Evolutionary conservation across 2,329 filamentous ascomycete species (phyloP).

Genomic region (Xylariomycetidae sp.): DNA sequence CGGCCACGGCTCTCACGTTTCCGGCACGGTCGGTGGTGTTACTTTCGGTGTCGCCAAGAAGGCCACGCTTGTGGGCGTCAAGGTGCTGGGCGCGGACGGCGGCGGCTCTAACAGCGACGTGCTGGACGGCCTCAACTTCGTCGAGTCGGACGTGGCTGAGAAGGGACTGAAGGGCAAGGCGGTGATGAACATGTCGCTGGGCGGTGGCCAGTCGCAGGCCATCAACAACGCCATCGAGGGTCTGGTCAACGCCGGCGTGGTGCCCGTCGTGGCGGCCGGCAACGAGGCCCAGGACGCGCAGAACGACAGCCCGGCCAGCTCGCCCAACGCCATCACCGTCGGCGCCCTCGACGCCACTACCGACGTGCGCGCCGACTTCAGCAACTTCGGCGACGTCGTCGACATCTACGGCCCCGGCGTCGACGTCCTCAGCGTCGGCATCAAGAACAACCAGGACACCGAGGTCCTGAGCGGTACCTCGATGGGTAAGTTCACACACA

Average conservation of each 20-base stretch:
- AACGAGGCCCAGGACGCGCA: conserved; percentile 49
- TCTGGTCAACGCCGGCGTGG: conserved; percentile 43
- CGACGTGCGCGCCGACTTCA: conserved; percentile 46
- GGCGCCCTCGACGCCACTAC: conserved; percentile 49
- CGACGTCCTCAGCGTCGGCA: conserved; percentile 46
- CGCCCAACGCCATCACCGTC: conserved; percentile 51
- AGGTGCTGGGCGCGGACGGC: conserved; percentile 50
- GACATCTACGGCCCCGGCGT: conserved; percentile 54
- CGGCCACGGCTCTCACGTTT: conserved; percentile 59
- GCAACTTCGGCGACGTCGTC: conserved; percentile 50
- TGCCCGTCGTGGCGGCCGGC: conserved; percentile 54
- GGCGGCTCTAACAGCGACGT: conserved; percentile 45
- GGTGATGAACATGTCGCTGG: conserved; percentile 60
- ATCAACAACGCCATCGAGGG: conserved; percentile 50
- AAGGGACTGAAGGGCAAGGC: conserved; percentile 42
- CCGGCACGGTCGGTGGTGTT: conserved; percentile 54
- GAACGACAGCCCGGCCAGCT: conserved; percentile 48
- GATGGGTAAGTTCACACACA: conserved; percentile 45
- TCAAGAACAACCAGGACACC: conserved; percentile 39
- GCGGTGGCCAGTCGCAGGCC: conserved; percentile 39
- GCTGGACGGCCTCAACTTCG: conserved; percentile 54
- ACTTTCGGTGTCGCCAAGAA: conserved; percentile 60
- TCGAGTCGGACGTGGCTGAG: conserved; percentile 39
- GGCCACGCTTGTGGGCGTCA: conserved; percentile 50
- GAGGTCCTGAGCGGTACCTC: conserved; percentile 47